Base-by-base conservation (phyloP, 768 basidiomycete genomes). In the Cystobasidium onofrii region DNA sequence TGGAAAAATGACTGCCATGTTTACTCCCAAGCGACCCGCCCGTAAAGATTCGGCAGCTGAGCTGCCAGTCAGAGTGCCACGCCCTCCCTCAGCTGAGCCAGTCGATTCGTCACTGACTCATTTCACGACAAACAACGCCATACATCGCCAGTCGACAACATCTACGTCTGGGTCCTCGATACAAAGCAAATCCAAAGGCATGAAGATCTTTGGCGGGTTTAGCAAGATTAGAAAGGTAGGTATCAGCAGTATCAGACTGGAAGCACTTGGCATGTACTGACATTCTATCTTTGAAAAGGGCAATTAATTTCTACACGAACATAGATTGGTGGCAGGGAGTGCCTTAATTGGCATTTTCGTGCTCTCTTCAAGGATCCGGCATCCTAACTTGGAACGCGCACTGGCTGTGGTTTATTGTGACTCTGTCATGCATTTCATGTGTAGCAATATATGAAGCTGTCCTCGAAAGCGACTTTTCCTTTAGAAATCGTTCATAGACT, bases 41-140 rank as follows among this genome's bases (percentile, higher is more conserved):
- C 65, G 65, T 10, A 54, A 67, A 23, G 65, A 67, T 29, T 43
- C 65, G 3, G 43, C 44, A 3, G n/a, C 43, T 18, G n/a, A 41
- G 23, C 7, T 50, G 7, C 65, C 46, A 25, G 46, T 29, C 50
- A 41, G 65, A 43, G 41, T 46, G 15, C 65, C 65, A 12, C 6
- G 65, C 2, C 65, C 65, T n/a, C 65, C 65, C 20, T 67, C 65
- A 34, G 65, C 65, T 27, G 44, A 27, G 20, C 44, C 65, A 6
- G 17, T 23, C 1, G 65, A 67, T 31, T n/a, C 7, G 50, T 2
- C 50, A 18, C 44, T 67, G 27, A 36, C 15, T 33, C 44, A 33
- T 2, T 43, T 34, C 23, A 29, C 33, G 4, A 50, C 12, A 13
- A 60, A 60, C 27, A n/a, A 54, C 27, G n/a, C 6, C 27, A 1